A percentile compares a stretch with the other conserved stretches of the same genome.
Evolutionary conservation across 176 grass and related monocot species (phyloP).

Genomic region (Oryza nivara): DNA sequence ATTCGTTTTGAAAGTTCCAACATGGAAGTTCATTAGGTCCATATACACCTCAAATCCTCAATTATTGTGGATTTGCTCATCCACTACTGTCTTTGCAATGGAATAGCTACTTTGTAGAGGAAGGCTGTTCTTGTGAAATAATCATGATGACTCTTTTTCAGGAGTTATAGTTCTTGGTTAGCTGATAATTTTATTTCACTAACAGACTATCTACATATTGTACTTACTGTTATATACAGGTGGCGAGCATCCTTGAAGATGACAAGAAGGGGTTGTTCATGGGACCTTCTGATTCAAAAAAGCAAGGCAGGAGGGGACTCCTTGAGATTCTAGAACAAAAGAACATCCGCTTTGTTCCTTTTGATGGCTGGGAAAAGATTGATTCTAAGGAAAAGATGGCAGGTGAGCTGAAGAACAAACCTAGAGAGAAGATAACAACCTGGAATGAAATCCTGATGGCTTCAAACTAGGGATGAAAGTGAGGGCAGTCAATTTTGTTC

Average conservation of each 20-base stretch:
- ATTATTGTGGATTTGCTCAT: not conserved
- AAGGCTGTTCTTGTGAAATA: not conserved
- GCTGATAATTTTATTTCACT: not conserved
- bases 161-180: not conserved
- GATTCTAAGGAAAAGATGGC: constrained; percentile 64
- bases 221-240: constrained; percentile 46
- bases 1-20: not conserved
- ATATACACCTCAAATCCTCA: not conserved
- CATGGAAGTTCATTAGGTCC: not conserved
- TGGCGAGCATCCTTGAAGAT: constrained; percentile 84
- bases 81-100: not conserved
- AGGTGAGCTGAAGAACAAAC: constrained; percentile 61
- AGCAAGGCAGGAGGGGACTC: constrained; percentile 60
- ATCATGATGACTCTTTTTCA: not conserved
- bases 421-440: constrained; percentile 74
- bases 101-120: not conserved
- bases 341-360: constrained; percentile 59
- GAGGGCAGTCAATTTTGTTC: not conserved
- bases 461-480: constrained; percentile 34
- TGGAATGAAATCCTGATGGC: constrained; percentile 63
- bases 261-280: constrained; percentile 47
- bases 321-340: constrained; percentile 64
- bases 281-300: not conserved
- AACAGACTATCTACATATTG: not conserved
- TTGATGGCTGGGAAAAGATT: constrained; percentile 73